phyloP scores from a whole-genome alignment of 805 yeast genomes.

The Yamadazyma scolyti region DNA sequence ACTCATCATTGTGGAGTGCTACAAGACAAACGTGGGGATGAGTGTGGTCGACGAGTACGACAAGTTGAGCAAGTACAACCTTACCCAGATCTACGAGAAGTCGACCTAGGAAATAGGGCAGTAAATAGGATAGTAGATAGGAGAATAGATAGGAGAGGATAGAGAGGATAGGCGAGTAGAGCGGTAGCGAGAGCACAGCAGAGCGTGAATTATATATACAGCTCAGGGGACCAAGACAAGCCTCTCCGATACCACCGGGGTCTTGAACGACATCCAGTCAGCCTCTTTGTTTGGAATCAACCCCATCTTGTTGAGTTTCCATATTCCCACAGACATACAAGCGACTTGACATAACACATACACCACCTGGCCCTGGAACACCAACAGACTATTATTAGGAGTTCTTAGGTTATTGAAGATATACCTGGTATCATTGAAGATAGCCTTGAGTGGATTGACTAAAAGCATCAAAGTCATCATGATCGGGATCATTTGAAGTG shows the following conservation, averaged over 20 bases:
- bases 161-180: constrained; percentile 4
- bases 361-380: constrained; percentile 21
- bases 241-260: too few species aligned
- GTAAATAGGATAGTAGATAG: neutral
- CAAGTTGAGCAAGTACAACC: constrained; percentile 62
- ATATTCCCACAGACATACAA: constrained; percentile 70
- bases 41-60: constrained; percentile 71
- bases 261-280: constrained; percentile 92
- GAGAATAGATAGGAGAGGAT: too few species aligned
- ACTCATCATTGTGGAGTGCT: constrained; percentile 80
- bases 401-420: constrained; percentile 51
- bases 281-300: constrained; percentile 80
- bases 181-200: constrained; percentile 12
- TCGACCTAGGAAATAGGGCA: constrained; percentile 3
- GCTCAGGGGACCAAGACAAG: too few species aligned
- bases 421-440: constrained; percentile 48
- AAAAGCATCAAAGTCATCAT: constrained; percentile 86
- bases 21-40: constrained; percentile 84
- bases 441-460: constrained; percentile 71
- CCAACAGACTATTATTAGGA: constrained; percentile 27
- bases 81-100: constrained; percentile 73
- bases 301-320: constrained; percentile 87
- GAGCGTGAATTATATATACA: too few species aligned
- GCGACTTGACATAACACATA: constrained; percentile 43
- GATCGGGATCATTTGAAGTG: constrained; percentile 85